Base-by-base conservation (phyloP, 805 yeast genomes). In the Metschnikowia drakensbergensis region DNA sequence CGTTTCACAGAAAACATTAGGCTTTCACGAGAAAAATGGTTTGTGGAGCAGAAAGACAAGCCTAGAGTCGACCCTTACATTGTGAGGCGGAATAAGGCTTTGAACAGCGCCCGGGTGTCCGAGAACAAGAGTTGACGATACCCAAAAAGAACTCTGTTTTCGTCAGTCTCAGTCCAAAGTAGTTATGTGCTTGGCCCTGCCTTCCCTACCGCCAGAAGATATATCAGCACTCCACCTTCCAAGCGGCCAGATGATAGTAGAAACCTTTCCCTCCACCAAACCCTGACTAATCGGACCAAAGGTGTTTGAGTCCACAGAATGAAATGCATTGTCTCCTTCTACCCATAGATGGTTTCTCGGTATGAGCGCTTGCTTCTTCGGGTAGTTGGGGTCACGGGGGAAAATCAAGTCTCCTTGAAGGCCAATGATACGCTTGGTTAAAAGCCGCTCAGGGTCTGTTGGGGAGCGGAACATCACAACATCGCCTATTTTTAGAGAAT, bases 331-430 rank as follows among this genome's bases (percentile, higher is more conserved):
- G 64, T 92, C 98, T 5, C 98, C 98, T 64, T 92, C 97, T 0
- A 90, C 90, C 97, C 97, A 92, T 5, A 88, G 57, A 62, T 92
- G 97, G 58, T 82, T 84, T 47, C 86, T 67, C 2, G 97, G 97
- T 2, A 92, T 70, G 31, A 68, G 65, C 4, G 84, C 83, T 38
- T 71, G 67, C 1, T 74, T 69, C 60, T 82, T 76, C 5, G 95
- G 89, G 60, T 88, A 88, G 23, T 83, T 84, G 36, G 64, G 60
- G 26, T 75, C 68, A 47, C 84, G 72, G 1, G 96, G 82, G 5
- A 66, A 59, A 0, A 91, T 74, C 3, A 72, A 60, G 55, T 90
- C 96, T 25, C 94, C 92, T 47, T 80, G 88, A 1, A 81, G 58
- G 0, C 86, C 97, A 51, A 85, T 79, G 4, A 92, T 77, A 32